These are phyloP conservation scores for Kalaharituber pfeilii DNA, from an alignment of 2,329 filamentous ascomycete species.

Conservation along the genomic window DNA sequence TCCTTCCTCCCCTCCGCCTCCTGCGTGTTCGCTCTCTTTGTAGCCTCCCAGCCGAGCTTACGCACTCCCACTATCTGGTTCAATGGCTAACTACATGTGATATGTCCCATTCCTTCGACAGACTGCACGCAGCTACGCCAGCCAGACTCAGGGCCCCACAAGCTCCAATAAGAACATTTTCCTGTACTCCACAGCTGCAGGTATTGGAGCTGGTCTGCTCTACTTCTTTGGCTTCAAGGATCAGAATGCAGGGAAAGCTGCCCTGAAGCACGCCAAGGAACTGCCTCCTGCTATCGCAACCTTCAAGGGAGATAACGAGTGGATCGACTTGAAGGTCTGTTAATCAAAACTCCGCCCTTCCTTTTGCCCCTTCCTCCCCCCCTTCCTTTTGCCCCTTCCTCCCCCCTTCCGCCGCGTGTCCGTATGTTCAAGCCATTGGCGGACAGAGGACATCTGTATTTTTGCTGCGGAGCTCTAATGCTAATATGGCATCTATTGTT, in stretches of 20 bases:
- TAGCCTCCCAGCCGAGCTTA: too few relatives aligned
- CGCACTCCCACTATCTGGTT: background rate
- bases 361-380: background rate
- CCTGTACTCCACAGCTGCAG: background rate
- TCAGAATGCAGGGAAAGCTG: background rate
- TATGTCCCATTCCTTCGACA: background rate
- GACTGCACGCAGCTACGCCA: background rate
- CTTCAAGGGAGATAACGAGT: slow-evolving; percentile 26
- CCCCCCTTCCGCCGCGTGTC: background rate
- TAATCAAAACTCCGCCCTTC: background rate
- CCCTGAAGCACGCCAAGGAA: slow-evolving; percentile 18
- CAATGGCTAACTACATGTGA: slow-evolving; percentile 1
- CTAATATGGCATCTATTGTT: background rate
- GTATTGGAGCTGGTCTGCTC: background rate
- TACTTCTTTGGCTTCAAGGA: background rate
- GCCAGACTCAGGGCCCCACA: background rate
- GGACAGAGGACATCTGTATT: background rate
- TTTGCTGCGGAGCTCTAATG: background rate
- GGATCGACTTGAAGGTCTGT: slow-evolving; percentile 28
- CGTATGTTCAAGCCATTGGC: background rate
- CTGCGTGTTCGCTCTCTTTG: background rate
- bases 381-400: background rate
- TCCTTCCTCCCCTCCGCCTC: background rate
- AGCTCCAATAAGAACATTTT: background rate
- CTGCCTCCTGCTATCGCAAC: slow-evolving; percentile 17